A percentile compares a stretch with the other conserved stretches of the same genome.
These are phyloP conservation scores for Oryza coarctata DNA, from an alignment of 176 grass and related monocot genomes.

Conservation along the genomic window DNA sequence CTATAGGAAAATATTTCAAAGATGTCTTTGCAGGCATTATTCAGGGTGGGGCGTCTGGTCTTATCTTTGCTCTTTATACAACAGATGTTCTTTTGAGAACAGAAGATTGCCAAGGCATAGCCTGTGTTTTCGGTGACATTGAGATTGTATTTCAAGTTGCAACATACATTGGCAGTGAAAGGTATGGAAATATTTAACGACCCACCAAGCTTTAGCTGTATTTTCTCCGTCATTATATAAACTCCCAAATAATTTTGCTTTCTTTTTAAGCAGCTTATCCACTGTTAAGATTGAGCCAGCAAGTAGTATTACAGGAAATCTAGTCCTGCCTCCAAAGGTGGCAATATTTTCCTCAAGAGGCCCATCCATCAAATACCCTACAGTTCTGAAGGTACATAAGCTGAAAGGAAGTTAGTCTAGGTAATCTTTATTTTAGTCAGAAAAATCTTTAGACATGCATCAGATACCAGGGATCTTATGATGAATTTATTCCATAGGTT, in stretches of 20 bases:
- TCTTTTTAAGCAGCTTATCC: not conserved
- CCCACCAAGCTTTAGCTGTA: not conserved
- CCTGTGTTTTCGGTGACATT: not conserved
- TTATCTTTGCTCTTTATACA: not conserved
- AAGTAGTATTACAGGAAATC: not conserved
- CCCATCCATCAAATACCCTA: slow-evolving; percentile 22
- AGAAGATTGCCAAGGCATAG: not conserved
- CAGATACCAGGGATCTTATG: too few species aligned
- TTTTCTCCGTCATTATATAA: not conserved
- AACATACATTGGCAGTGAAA: not conserved
- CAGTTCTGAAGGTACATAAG: slow-evolving; percentile 18
- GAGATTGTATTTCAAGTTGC: not conserved
- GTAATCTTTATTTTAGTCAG: not conserved
- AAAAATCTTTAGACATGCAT: too few species aligned
- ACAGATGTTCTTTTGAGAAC: not conserved
- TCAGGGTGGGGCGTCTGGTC: not conserved
- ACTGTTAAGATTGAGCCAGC: slow-evolving; percentile 11
- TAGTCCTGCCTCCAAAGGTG: not conserved
- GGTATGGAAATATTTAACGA: not conserved
- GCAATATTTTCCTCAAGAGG: slow-evolving; percentile 39
- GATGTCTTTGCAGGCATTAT: not conserved
- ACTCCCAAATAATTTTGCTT: not conserved
- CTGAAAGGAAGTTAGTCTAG: not conserved
- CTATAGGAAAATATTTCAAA: not conserved
- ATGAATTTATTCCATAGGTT: not conserved